Base-by-base conservation (phyloP, 2,329 filamentous ascomycete genomes). In the Ascochyta fabae region DNA sequence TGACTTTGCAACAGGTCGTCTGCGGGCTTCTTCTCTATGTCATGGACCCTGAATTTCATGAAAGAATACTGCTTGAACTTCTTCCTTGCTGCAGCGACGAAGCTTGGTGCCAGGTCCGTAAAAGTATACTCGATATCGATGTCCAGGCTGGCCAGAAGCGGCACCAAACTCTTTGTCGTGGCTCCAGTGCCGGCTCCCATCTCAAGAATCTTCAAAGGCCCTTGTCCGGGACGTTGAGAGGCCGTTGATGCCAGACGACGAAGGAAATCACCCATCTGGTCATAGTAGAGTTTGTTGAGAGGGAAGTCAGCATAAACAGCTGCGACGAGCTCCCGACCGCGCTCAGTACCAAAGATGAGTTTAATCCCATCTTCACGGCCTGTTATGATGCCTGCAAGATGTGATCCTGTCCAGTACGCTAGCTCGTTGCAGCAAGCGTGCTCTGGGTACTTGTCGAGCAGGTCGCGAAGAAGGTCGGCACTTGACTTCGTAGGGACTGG, bases 141-240 rank as follows among this genome's bases (percentile, higher is more conserved):
- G 8, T 58, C 67, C 1, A 70, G 59, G 2, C 49, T 48, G 6
- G 62, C 60, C 0, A 80, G 60, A 0, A 64, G 27, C 0, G 64
- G 55, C 0, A 77, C 58, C 0, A 78, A 39, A 24, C 61, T 58
- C 13, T 59, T 63, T 0, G 77, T 78, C 0, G 75, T 77, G 1
- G 74, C 76, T 0, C 77, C 75, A 1, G 73, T 78, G 1, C 74
- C 76, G 6, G 70, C 77, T 1, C 77, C 77, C 43, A 77, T 64
- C 40, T 79, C 77, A 0, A 78, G 65, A 7, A 78, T 73, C 7
- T 53, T 51, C 26, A 69, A 40, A 34, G 56, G 48, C 19, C 57
- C 60, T 26, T 46, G 44, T 41, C 48, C 29, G 4, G 9, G 12
- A 31, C 29, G 1, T 31, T 15, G 12, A 10, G 10, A 12, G 13